Evolutionary conservation across 1,139 yeast species (phyloP).

Genomic region (Yamadazyma dendronema): DNA sequence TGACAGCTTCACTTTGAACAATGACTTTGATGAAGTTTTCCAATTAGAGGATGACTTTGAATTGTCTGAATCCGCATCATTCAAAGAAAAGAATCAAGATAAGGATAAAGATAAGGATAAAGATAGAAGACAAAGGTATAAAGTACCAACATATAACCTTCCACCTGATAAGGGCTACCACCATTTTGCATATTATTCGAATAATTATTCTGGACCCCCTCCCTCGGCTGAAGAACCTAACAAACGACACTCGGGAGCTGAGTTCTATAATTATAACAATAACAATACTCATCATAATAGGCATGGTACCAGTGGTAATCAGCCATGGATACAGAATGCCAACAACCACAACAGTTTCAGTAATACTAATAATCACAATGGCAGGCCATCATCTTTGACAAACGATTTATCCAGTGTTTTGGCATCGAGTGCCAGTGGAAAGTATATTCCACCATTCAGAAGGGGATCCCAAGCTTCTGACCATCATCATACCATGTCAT

Average conservation of each 20-base stretch:
- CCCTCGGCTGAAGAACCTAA: neutral
- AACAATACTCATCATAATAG: neutral
- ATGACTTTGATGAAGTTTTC: slow-evolving; percentile 42
- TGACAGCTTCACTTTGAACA: slow-evolving; percentile 30
- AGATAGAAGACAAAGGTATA: slow-evolving; percentile 8
- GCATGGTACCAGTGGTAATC: neutral
- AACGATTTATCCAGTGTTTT: slow-evolving; percentile 11
- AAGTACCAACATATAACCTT: slow-evolving; percentile 17
- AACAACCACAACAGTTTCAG: too few species aligned
- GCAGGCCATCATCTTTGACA: slow-evolving; percentile 18
- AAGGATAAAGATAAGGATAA: slow-evolving; percentile 5
- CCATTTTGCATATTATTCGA: slow-evolving; percentile 2
- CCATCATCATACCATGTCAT: neutral
- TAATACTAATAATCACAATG: slow-evolving; percentile 3
- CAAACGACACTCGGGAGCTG: slow-evolving; percentile 1
- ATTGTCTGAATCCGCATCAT: slow-evolving; percentile 7
- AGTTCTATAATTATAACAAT: slow-evolving; percentile 1
- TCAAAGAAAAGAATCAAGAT: neutral
- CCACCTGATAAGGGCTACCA: slow-evolving; percentile 10
- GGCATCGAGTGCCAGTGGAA: slow-evolving; percentile 38
- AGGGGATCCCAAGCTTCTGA: slow-evolving; percentile 39
- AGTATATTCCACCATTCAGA: slow-evolving; percentile 71
- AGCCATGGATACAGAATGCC: too few species aligned
- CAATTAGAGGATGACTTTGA: slow-evolving; percentile 47
- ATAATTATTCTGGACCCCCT: neutral